These are phyloP conservation scores for Shiraia sp. DNA, from an alignment of 2,329 filamentous ascomycete species.

Conservation along the genomic window DNA sequence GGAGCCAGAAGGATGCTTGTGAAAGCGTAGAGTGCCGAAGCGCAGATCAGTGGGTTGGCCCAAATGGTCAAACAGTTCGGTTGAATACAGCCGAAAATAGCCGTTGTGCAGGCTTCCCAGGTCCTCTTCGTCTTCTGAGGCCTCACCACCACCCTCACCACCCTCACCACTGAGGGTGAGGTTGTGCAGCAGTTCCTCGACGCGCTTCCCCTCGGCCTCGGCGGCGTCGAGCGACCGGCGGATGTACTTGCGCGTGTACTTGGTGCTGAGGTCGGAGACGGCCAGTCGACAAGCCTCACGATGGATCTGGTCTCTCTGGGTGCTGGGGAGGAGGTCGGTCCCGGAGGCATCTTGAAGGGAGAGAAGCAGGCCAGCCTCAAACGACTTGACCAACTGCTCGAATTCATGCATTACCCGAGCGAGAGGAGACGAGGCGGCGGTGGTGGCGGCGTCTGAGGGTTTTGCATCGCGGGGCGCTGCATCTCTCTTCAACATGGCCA, in stretches of 20 bases:
- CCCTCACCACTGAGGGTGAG: conserved; percentile 9
- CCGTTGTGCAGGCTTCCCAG: conserved; percentile 35
- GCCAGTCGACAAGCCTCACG: conserved; percentile 39
- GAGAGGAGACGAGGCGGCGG: conserved; percentile 19
- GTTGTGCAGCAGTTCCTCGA: conserved; percentile 35
- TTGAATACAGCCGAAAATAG: conserved; percentile 43
- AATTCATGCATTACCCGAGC: conserved; percentile 40
- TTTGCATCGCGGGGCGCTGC: conserved; percentile 23
- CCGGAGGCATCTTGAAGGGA: conserved; percentile 27
- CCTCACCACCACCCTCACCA: too few species aligned
- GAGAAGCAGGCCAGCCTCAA: conserved; percentile 35
- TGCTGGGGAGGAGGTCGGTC: conserved; percentile 1
- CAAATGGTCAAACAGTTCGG: conserved; percentile 40
- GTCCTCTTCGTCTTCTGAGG: conserved; percentile 11
- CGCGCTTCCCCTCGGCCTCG: conserved; percentile 34
- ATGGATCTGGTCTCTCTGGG: conserved; percentile 22
- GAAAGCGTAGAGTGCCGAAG: conserved; percentile 42
- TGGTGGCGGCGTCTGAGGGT: conserved; percentile 3
- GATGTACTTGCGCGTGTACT: conserved; percentile 39
- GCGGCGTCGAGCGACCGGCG: conserved; percentile 31
- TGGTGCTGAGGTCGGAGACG: conserved; percentile 35
- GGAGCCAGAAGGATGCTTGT: conserved; percentile 14
- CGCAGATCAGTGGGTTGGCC: conserved; percentile 40
- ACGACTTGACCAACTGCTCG: conserved; percentile 33
- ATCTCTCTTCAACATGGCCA: conserved; percentile 34